Base-by-base conservation (phyloP, 2,329 filamentous ascomycete species). In the Xylariaceae sp. region DNA sequence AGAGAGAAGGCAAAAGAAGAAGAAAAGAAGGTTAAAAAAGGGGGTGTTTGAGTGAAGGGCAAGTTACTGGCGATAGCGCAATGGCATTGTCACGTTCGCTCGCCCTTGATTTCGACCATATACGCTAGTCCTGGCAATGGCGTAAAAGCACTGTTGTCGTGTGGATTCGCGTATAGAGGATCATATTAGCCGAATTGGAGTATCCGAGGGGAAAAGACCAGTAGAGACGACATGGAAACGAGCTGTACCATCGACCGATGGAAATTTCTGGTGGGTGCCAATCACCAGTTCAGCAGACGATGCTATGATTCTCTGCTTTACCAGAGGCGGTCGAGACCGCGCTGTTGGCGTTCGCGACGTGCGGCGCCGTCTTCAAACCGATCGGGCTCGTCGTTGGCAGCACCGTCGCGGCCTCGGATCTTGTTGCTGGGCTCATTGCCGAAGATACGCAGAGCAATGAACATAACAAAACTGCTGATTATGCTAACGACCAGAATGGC, bases 401-500 rank as follows among this genome's bases (percentile, higher is more conserved):
- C 76, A 61, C 68, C 72, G 1, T 68, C 70, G 51, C 69, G 70
- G 61, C 69, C 72, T 45, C 35, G 64, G 47, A 80, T 74, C 69
- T 80, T 82, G 39, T 72, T 73, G 68, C 76, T 80, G 1, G 78
- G 78, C 45, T 77, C 70, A 65, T 84, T 83, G 17, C 83, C 84
- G 59, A 85, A 75, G 35, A 81, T 72, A 70, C 69, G 86, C 47
- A 95, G 74, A 59, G 90, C 73, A 15, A 85, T 68, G 53, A 85
- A 83, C 87, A 94, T 92, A 58, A 80, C 69, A 18, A 86, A 76
- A 49, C 88, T 88, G 67, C 87, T 88, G 3, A 88, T 64, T 54
- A 96, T 92, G 74, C 91, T 96, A 54, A 86, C 76, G 63, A 83
- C 85, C 17, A 96, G 75, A 58, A 96, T 96, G 2, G 87, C 92